phyloP scores from a whole-genome alignment of 2,329 filamentous ascomycete genomes.

The Venturia effusa region DNA sequence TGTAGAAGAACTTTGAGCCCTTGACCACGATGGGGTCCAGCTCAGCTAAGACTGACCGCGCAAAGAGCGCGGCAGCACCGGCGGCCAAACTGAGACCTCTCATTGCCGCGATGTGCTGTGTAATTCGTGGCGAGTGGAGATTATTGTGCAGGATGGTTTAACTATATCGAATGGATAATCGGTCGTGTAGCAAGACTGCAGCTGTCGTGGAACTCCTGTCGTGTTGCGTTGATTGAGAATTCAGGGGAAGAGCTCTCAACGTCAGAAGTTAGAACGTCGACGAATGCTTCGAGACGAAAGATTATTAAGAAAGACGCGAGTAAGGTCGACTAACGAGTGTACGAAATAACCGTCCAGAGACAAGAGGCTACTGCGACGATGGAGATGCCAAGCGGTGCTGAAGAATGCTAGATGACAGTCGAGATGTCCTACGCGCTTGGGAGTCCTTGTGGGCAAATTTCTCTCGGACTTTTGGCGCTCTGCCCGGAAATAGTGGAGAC shows the following conservation, averaged over 20 bases:
- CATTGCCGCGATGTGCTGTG: background rate
- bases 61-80: conserved; percentile 28
- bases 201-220: background rate
- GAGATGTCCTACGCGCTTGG: background rate
- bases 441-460: background rate
- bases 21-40: conserved; percentile 60
- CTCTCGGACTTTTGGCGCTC: background rate
- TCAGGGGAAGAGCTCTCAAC: background rate
- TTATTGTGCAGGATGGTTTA: no score
- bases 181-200: background rate
- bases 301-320: background rate
- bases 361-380: background rate
- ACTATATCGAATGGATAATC: background rate
- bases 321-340: background rate
- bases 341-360: background rate
- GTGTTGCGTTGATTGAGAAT: background rate
- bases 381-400: background rate
- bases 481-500: background rate
- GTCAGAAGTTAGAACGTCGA: background rate
- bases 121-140: background rate
- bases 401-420: background rate
- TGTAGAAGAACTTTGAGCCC: conserved; percentile 83
- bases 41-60: conserved; percentile 39
- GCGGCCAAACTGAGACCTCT: background rate
- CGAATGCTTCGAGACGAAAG: background rate